Evolutionary conservation across 164 flowering plant genomes (phyloP).

Genomic region (Aristolochia contorta): DNA sequence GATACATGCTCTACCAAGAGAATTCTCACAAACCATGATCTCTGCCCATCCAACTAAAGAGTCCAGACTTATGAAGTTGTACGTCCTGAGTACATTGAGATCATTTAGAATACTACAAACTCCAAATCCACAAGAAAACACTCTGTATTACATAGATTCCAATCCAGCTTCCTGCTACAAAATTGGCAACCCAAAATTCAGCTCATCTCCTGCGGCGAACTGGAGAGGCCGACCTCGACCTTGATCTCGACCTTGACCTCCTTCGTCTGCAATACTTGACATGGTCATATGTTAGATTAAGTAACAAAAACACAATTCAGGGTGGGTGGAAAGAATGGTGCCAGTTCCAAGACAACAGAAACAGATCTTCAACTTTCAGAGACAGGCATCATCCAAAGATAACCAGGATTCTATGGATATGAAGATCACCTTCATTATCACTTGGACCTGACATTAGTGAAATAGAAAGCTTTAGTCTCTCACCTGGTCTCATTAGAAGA

Average conservation of each 20-base stretch:
- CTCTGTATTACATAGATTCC: too few relatives aligned
- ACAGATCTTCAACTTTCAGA: not conserved
- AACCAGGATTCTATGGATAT: not conserved
- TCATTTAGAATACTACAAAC: too few relatives aligned
- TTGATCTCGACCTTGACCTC: conserved; percentile 77
- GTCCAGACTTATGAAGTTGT: too few relatives aligned
- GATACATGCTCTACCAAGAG: too few relatives aligned
- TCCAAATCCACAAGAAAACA: too few relatives aligned
- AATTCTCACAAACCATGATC: too few relatives aligned
- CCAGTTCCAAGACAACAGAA: not conserved
- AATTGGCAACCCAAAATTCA: too few relatives aligned
- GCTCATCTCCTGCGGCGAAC: conserved; percentile 31
- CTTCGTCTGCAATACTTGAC: conserved; percentile 43
- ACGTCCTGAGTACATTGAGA: too few relatives aligned
- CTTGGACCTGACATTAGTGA: conserved; percentile 15
- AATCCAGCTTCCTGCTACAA: too few relatives aligned
- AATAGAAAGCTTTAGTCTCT: conserved; percentile 15
- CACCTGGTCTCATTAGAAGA: conserved; percentile 93
- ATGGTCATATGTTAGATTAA: conserved; percentile 1
- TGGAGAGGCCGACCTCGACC: conserved; percentile 76
- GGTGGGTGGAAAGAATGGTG: not conserved
- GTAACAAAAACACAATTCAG: not conserved
- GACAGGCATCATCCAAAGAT: not conserved
- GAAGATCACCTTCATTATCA: conserved; percentile 7
- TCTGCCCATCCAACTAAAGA: too few relatives aligned